phyloP scores from a whole-genome alignment of 2,329 filamentous ascomycete genomes.

The Phialophora expanda region DNA sequence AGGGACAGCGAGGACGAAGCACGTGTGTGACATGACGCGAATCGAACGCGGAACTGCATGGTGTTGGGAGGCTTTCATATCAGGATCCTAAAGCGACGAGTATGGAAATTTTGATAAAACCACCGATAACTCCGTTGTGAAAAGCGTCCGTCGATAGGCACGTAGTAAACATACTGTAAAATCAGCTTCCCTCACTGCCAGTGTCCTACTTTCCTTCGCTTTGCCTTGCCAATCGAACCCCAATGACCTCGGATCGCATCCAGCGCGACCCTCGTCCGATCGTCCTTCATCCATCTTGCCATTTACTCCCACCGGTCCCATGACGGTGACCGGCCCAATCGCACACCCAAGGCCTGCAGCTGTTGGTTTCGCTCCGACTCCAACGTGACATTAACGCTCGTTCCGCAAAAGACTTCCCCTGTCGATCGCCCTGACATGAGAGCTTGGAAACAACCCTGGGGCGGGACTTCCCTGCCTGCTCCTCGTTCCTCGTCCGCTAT shows the following conservation, averaged over 20 bases:
- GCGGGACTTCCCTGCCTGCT: slow-evolving; percentile 39
- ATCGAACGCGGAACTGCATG: too few species aligned
- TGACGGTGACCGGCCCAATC: neutral
- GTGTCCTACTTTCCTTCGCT: too few species aligned
- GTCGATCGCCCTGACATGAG: slow-evolving; percentile 15
- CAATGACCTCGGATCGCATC: neutral
- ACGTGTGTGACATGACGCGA: too few species aligned
- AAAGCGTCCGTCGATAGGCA: too few species aligned
- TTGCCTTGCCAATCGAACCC: too few species aligned
- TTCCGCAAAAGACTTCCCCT: slow-evolving; percentile 33
- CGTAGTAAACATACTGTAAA: too few species aligned
- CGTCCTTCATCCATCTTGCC: neutral
- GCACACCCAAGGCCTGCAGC: neutral
- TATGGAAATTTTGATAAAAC: too few species aligned
- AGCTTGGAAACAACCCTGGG: slow-evolving; percentile 24
- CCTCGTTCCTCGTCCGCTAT: slow-evolving; percentile 26
- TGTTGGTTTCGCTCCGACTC: neutral
- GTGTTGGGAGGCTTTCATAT: too few species aligned
- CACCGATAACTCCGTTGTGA: too few species aligned
- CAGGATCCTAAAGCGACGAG: too few species aligned
- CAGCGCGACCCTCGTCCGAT: neutral
- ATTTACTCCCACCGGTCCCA: neutral
- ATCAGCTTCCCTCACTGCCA: too few species aligned
- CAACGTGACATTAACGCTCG: slow-evolving; percentile 20
- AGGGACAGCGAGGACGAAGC: too few species aligned